These are phyloP conservation scores for Penicillium manginii DNA, from an alignment of 495 filamentous ascomycete genomes.

Conservation along the genomic window DNA sequence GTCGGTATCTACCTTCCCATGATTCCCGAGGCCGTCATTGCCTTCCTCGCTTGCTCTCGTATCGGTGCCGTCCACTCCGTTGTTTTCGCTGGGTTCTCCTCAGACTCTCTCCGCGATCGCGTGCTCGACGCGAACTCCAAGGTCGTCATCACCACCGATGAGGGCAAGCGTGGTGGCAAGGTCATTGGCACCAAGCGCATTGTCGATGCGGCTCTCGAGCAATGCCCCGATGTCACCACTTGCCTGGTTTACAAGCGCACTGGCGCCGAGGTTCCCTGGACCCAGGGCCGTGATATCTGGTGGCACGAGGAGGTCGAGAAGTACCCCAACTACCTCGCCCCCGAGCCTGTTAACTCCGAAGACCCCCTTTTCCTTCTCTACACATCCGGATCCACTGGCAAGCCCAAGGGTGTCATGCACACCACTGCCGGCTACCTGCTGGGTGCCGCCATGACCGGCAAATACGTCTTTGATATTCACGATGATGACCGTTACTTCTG, in stretches of 20 bases:
- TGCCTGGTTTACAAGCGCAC: constrained; percentile 95
- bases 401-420: constrained; percentile 99
- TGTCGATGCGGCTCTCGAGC: constrained; percentile 96
- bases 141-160: constrained; percentile 94
- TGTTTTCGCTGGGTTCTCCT: constrained; percentile 97
- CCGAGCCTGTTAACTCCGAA: constrained; percentile 86
- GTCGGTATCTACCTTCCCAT: constrained; percentile 98
- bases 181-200: constrained; percentile 99
- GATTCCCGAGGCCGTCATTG: constrained; percentile 93
- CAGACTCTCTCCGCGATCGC: constrained; percentile 94
- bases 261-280: constrained; percentile 90
- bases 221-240: constrained; percentile 87
- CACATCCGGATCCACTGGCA: constrained; percentile 96
- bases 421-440: constrained; percentile 93
- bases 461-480: constrained; percentile 99
- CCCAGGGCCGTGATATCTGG: constrained; percentile 87
- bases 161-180: constrained; percentile 97
- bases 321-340: constrained; percentile 86
- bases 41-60: constrained; percentile 87
- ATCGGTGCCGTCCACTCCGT: constrained; percentile 98
- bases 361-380: constrained; percentile 98
- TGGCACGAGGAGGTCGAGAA: constrained; percentile 99
- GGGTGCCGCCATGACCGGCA: constrained; percentile 90
- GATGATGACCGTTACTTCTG: constrained; percentile 93
- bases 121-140: constrained; percentile 87